Evolutionary conservation across 139 green algal species (phyloP).

Genomic region (Haematococcus sp.): DNA sequence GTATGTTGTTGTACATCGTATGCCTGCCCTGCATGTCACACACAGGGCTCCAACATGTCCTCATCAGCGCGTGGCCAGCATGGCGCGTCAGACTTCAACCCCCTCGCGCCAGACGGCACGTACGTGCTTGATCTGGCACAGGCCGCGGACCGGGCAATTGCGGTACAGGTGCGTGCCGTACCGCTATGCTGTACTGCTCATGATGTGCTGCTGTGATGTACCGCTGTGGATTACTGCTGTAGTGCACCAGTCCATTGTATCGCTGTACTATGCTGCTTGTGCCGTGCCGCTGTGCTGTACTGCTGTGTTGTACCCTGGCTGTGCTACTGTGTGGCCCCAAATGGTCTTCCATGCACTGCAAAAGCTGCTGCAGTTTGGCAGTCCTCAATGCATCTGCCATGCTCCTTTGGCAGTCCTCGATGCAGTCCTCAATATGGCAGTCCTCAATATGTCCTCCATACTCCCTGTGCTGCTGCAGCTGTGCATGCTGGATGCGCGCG

Average conservation of each 20-base stretch:
- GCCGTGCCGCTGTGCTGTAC: too few species aligned
- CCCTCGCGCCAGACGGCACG: constrained; percentile 57
- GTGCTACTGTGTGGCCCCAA: too few species aligned
- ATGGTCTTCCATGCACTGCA: too few species aligned
- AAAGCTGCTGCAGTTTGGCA: too few species aligned
- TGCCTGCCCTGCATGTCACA: neutral
- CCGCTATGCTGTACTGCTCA: too few species aligned
- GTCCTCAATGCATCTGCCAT: too few species aligned
- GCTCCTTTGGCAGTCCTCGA: too few species aligned
- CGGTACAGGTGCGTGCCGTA: constrained; percentile 42
- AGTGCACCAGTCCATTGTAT: neutral
- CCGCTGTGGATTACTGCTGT: too few species aligned
- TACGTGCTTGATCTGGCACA: constrained; percentile 51
- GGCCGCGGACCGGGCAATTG: constrained; percentile 47
- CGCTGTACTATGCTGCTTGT: neutral
- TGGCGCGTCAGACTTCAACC: constrained; percentile 57
- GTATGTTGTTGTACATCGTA: neutral
- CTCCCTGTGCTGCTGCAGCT: constrained; percentile 25
- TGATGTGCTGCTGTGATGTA: too few species aligned
- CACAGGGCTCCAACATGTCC: constrained; percentile 57
- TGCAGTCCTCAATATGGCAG: too few species aligned
- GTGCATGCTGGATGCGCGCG: constrained; percentile 17
- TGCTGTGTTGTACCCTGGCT: too few species aligned
- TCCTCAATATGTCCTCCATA: too few species aligned
- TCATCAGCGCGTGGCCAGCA: constrained; percentile 17